Evolutionary conservation across 768 basidiomycete species (phyloP).

Genomic region (Mycena leptocephala): DNA sequence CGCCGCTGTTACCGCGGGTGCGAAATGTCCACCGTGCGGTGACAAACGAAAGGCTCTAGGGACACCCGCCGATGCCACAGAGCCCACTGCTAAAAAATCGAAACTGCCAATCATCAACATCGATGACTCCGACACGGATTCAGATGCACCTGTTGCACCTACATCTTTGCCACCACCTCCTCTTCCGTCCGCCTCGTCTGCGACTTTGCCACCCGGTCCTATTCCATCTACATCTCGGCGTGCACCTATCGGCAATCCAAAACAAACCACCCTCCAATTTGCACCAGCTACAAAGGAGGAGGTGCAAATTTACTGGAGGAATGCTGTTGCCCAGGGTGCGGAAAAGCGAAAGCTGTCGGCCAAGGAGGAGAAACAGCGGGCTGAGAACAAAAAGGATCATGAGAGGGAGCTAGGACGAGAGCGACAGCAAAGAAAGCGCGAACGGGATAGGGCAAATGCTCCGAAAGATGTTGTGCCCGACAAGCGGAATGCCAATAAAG

Average conservation of each 20-base stretch:
- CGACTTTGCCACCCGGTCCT: neutral
- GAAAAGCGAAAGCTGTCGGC: neutral
- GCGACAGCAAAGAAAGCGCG: neutral
- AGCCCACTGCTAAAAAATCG: neutral
- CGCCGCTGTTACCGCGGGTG: neutral
- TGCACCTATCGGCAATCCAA: neutral
- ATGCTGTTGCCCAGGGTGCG: neutral
- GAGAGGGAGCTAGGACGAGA: neutral
- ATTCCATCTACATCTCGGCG: neutral
- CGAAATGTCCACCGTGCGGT: neutral
- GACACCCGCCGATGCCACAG: neutral
- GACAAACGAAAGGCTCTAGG: neutral
- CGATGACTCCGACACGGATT: neutral
- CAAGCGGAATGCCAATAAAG: neutral
- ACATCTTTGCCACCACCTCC: neutral
- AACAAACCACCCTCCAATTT: neutral
- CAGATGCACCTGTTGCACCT: neutral
- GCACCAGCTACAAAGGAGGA: neutral
- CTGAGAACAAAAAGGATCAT: neutral
- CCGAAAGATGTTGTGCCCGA: neutral
- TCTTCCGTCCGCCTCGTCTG: neutral
- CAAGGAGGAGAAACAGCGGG: neutral
- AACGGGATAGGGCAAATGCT: neutral
- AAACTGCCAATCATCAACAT: neutral
- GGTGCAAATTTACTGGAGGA: neutral